These are phyloP conservation scores for Pochonia chlamydosporia DNA, from an alignment of 2,329 filamentous ascomycete genomes.

Conservation along the genomic window DNA sequence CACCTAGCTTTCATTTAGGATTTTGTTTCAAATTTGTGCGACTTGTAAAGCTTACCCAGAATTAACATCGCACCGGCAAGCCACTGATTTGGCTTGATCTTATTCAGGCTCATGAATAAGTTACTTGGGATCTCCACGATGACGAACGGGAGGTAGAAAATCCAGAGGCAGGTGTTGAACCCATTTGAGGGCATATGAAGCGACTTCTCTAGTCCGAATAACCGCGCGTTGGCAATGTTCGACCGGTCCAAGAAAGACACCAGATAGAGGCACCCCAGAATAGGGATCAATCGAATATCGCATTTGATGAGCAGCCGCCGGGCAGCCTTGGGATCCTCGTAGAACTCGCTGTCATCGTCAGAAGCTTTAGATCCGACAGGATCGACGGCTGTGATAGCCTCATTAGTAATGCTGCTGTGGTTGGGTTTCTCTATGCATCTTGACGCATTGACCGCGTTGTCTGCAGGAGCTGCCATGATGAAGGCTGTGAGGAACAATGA, in stretches of 20 bases:
- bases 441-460: neutral
- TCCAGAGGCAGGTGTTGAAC: constrained; percentile 41
- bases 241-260: constrained; percentile 52
- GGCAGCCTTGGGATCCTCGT: constrained; percentile 6
- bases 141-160: constrained; percentile 64
- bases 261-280: constrained; percentile 35
- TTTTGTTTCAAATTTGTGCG: neutral
- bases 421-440: neutral
- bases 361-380: too few relatives aligned
- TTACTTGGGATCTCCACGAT: constrained; percentile 57
- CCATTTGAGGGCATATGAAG: constrained; percentile 10
- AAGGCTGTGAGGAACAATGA: neutral
- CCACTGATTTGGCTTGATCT: constrained; percentile 11
- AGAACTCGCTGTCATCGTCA: constrained; percentile 3
- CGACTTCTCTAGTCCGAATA: constrained; percentile 37
- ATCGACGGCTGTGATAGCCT: too few relatives aligned
- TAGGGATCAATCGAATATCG: constrained; percentile 10
- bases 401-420: neutral
- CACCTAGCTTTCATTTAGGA: neutral
- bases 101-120: constrained; percentile 12
- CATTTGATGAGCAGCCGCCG: constrained; percentile 9
- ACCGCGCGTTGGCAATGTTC: constrained; percentile 43
- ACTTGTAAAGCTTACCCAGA: constrained; percentile 6
- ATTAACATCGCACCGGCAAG: constrained; percentile 10
- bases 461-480: neutral